phyloP scores from a whole-genome alignment of 2,329 filamentous ascomycete genomes.

The Apiospora koreana region DNA sequence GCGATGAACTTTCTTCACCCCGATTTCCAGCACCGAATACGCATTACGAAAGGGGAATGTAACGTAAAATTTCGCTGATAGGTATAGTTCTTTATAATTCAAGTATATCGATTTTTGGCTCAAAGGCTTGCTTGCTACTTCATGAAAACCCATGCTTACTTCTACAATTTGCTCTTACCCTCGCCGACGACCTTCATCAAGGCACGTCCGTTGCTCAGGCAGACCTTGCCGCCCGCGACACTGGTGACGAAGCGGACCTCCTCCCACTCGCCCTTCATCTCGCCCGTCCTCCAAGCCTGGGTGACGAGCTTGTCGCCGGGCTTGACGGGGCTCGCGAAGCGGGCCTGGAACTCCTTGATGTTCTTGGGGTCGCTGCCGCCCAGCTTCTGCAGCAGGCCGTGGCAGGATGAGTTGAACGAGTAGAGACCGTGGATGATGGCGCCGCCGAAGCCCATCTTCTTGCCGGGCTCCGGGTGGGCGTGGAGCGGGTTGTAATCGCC shows the following conservation, averaged over 20 bases:
- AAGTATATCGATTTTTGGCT: neutral
- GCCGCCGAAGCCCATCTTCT: conserved; percentile 89
- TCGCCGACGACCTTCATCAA: conserved; percentile 66
- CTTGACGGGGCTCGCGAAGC: conserved; percentile 82
- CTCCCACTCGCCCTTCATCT: conserved; percentile 69
- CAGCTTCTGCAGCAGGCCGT: conserved; percentile 71
- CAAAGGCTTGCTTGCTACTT: neutral
- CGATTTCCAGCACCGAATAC: neutral
- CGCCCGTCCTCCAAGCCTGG: conserved; percentile 78
- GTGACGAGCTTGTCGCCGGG: conserved; percentile 81
- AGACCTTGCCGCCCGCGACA: conserved; percentile 80
- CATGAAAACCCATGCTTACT: neutral
- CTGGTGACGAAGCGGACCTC: conserved; percentile 80
- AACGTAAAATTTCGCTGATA: neutral
- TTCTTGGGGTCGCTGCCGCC: conserved; percentile 79
- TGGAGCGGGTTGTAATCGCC: conserved; percentile 95
- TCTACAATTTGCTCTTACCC: conserved; percentile 64
- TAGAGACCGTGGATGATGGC: conserved; percentile 88
- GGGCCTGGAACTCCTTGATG: conserved; percentile 83
- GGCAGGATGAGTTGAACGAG: conserved; percentile 79
- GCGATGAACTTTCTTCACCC: neutral
- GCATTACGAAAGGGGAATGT: neutral
- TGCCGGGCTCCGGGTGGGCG: conserved; percentile 79
- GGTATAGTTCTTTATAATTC: neutral
- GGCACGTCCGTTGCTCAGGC: conserved; percentile 83